Base-by-base conservation (phyloP, 805 yeast genomes). In the Candida insectorum region DNA sequence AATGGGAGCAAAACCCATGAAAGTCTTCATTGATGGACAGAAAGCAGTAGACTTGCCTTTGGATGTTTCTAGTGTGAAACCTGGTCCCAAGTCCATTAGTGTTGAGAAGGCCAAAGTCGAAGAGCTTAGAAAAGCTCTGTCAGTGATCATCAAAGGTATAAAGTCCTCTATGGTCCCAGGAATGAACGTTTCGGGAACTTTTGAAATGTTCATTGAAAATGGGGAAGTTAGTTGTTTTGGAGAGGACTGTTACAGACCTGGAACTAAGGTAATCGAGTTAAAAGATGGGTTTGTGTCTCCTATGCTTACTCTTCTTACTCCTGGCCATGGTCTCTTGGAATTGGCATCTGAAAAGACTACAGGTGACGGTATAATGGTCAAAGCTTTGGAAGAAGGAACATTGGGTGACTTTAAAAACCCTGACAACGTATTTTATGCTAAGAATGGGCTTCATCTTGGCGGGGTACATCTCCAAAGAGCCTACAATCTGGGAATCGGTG, bases 1-100 rank as follows among this genome's bases (percentile, higher is more conserved):
- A 15, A 12, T 10, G 22, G 37, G 33, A 9, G 37, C 37, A 4
- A 34, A 34, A 25, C 34, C 37, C n/a, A 4, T 19, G 13, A 34
- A 34, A 20, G 37, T 34, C 6, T 34, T 28, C 14, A 28, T 34
- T 15, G 37, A 34, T 19, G n/a, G n/a, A n/a, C n/a, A n/a, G n/a
- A n/a, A n/a, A n/a, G n/a, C n/a, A 33, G 37, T 11, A 19, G 16
- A 12, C 10, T 8, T 7, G 32, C 15, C 12, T 7, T 33, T n/a
- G 36, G 17, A n/a, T n/a, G n/a, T n/a, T n/a, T n/a, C n/a, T n/a
- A n/a, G n/a, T n/a, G n/a, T n/a, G n/a, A n/a, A n/a, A n/a, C n/a
- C n/a, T n/a, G n/a, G n/a, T n/a, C n/a, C n/a, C n/a, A n/a, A n/a
- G n/a, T n/a, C n/a, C n/a, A n/a, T n/a, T n/a, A n/a, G n/a, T n/a